A percentile compares a stretch with the other conserved stretches of the same genome.
Evolutionary conservation across 2,329 filamentous ascomycete species (phyloP).

Genomic region (Verticillium klebahnii): DNA sequence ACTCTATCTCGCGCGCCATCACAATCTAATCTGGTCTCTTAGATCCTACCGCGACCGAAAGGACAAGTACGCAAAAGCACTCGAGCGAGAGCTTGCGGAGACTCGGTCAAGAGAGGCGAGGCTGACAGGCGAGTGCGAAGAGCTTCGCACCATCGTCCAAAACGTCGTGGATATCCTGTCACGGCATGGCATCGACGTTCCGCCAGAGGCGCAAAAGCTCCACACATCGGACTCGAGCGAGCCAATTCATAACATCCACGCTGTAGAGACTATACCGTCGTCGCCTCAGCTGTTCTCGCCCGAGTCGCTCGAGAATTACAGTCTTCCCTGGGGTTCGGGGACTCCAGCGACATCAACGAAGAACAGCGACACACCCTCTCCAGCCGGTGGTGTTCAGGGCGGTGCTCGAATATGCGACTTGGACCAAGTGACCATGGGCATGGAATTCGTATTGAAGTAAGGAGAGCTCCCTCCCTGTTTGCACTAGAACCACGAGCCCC

Average conservation of each 20-base stretch:
- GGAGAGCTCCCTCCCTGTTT: neutral
- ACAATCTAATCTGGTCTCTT: neutral
- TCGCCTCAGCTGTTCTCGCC: neutral
- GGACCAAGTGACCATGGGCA: constrained; percentile 18
- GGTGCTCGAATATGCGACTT: constrained; percentile 14
- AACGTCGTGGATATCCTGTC: constrained; percentile 10
- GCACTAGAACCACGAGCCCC: no score
- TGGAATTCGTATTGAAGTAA: constrained; percentile 29
- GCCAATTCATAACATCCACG: neutral
- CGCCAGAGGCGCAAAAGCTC: neutral
- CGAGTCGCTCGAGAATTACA: neutral
- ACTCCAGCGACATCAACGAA: neutral
- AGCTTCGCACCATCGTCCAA: constrained; percentile 12
- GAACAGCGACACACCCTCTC: neutral
- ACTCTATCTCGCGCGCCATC: neutral
- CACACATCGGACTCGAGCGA: neutral
- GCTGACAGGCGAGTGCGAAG: constrained; percentile 10
- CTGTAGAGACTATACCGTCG: neutral
- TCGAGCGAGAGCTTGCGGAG: constrained; percentile 19
- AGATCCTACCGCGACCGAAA: constrained; percentile 25
- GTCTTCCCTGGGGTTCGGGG: neutral
- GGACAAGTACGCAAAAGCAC: constrained; percentile 20
- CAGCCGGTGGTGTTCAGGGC: neutral
- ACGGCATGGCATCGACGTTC: constrained; percentile 10
- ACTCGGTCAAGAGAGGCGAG: constrained; percentile 1